Evolutionary conservation across 352 stramenopile species (phyloP), one percentile per base, ranked within the genome.

Genomic region (Pythium scleroteichum): DNA sequence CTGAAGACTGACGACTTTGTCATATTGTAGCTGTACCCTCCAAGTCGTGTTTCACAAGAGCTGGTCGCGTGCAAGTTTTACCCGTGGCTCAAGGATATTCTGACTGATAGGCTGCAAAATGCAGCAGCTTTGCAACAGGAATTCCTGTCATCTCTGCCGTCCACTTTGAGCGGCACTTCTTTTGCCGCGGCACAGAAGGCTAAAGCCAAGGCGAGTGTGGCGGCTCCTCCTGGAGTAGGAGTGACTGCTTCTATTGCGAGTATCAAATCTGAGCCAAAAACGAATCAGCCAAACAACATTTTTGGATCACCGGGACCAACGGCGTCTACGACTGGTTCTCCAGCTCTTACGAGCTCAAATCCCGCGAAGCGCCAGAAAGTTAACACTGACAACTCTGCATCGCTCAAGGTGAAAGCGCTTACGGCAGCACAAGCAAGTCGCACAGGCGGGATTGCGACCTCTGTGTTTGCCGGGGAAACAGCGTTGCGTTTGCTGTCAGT

Each of bases 21-120:
- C 23, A 14, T 62, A 22, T 33, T 62, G 20, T 72, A 96, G 84
- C 66, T 96, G 32, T 95, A 93, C 63, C 87, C 87, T 24, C 85
- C 86, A 1, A 80, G 67, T 27, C 73, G 72, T 20, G 76, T 84
- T 4, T 83, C 86, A 0, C 81, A 87, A 55, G 79, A 90, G 40
- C 68, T 96, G 6, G 64, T 90, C 7, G 74, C 82, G 38, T 94
- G 86, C 65, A 93, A 94, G 35, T 96, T 94, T 45, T 96, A 96
- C 63, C 80, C 79, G 14, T 96, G 87, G 87, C 78, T 96, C 10
- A 82, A 83, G 27, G 86, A 95, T 22, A 93, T 94, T 67, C 71
- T 96, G 45, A 90, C 83, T 33, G 85, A 95, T 29, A 78, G 86
- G 23, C 59, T 96, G 17, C 48, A 92, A 42, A 92, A 79, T 40